Conservation (phyloP, 169 alveolate genomes). For the Cryptosporidium ubiquitum region DNA sequence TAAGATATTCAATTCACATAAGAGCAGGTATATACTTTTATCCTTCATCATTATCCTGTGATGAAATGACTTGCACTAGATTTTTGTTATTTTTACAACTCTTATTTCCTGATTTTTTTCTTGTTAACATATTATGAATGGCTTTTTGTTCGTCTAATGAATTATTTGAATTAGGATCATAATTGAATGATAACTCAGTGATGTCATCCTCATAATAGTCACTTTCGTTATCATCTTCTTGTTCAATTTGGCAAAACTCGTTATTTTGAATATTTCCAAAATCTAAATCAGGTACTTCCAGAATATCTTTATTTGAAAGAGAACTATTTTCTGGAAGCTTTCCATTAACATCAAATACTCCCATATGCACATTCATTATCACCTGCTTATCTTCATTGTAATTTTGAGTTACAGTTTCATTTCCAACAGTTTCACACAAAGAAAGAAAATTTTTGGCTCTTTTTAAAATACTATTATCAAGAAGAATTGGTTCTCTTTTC, state of each 20-base stretch:
- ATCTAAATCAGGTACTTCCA: slow-evolving; percentile 26
- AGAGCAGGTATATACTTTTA: background rate
- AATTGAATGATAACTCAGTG: background rate
- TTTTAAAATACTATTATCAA: background rate
- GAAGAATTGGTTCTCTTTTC: slow-evolving; percentile 15
- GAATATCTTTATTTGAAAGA: background rate
- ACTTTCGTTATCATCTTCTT: background rate
- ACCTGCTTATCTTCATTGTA: background rate
- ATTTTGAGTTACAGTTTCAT: background rate
- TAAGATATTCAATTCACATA: no score
- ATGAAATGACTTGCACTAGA: slow-evolving; percentile 41
- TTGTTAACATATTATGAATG: background rate
- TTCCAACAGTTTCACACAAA: slow-evolving; percentile 7
- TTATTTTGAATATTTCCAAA: background rate
- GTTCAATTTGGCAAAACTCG: background rate
- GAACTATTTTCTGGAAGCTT: slow-evolving; percentile 3
- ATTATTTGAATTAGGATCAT: background rate
- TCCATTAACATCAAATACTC: slow-evolving; percentile 62
- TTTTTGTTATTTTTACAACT: background rate
- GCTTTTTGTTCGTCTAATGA: background rate
- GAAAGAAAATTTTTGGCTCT: slow-evolving; percentile 47
- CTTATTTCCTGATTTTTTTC: background rate
- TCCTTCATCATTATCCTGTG: background rate
- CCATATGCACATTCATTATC: slow-evolving; percentile 63
- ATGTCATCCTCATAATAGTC: background rate